These are phyloP conservation scores for Xerocomus potaroensis DNA, from an alignment of 768 basidiomycete genomes.

Conservation along the genomic window DNA sequence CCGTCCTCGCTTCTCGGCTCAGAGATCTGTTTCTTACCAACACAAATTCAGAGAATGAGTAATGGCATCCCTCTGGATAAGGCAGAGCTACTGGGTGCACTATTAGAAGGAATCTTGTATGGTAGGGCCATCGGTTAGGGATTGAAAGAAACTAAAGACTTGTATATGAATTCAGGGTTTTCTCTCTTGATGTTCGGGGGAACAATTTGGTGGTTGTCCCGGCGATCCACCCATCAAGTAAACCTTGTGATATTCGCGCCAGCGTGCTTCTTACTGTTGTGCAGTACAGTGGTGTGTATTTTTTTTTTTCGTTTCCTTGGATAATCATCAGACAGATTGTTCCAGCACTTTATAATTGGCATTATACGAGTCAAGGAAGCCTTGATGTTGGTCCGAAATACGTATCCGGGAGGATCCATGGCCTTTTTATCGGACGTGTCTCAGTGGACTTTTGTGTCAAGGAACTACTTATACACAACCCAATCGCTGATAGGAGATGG, in stretches of 20 bases:
- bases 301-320: neutral
- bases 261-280: conserved; percentile 18
- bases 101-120: conserved; percentile 4
- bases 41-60: neutral
- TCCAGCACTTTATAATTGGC: conserved; percentile 16
- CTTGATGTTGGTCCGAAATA: conserved; percentile 18
- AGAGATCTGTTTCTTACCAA: too few species aligned
- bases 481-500: conserved; percentile 25
- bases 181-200: conserved; percentile 29
- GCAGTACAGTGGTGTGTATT: conserved; percentile 21
- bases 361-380: conserved; percentile 18
- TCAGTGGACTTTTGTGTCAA: conserved; percentile 24
- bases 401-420: conserved; percentile 19
- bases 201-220: conserved; percentile 18
- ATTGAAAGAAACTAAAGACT: neutral
- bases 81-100: neutral
- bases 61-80: conserved; percentile 5
- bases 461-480: conserved; percentile 11
- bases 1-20: neutral
- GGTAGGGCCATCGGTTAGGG: neutral
- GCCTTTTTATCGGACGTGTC: conserved; percentile 21
- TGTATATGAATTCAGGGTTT: conserved; percentile 22
- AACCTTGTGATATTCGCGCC: conserved; percentile 14
- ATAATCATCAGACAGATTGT: neutral
- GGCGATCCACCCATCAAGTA: conserved; percentile 2